A percentile compares a stretch with the other conserved stretches of the same genome.
phyloP scores from a whole-genome alignment of 1,139 yeast genomes.

The Suhomyces wounanorum region DNA sequence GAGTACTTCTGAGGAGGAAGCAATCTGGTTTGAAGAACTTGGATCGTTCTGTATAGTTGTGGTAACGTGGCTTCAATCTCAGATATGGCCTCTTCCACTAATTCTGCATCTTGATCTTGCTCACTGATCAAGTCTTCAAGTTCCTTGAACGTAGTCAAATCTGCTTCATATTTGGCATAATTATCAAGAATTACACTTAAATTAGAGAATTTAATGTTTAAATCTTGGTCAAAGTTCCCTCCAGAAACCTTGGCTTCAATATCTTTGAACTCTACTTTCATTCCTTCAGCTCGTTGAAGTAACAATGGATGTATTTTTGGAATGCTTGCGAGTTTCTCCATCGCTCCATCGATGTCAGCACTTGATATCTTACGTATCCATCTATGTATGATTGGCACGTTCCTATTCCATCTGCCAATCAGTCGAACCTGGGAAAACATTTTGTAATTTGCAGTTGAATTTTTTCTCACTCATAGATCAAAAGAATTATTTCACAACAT shows the following conservation, averaged over 20 bases:
- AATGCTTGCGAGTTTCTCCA: constrained; percentile 13
- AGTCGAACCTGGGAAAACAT: constrained; percentile 3
- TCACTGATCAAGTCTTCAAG: constrained; percentile 37
- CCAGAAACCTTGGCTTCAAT: constrained; percentile 53
- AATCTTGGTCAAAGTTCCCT: constrained; percentile 53
- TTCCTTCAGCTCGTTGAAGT: constrained; percentile 58
- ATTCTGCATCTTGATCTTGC: constrained; percentile 32
- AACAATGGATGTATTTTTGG: constrained; percentile 57
- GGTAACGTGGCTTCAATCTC: constrained; percentile 36
- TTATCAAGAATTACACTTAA: constrained; percentile 56
- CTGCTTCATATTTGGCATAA: constrained; percentile 48
- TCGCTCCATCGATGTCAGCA: not conserved
- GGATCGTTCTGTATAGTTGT: constrained; percentile 35
- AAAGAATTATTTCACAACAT: not conserved
- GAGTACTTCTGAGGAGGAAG: constrained; percentile 79
- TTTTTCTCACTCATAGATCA: not conserved
- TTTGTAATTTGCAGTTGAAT: constrained; percentile 1
- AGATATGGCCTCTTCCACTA: constrained; percentile 29
- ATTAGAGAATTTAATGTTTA: constrained; percentile 58
- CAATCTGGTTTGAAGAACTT: constrained; percentile 55
- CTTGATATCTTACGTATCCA: constrained; percentile 1
- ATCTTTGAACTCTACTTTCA: constrained; percentile 50
- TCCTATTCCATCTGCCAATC: not conserved
- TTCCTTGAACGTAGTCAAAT: constrained; percentile 37
- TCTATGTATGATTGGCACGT: too few species aligned